Base-by-base conservation (phyloP, 2,329 filamentous ascomycete genomes). In the Microsporum audouinii region DNA sequence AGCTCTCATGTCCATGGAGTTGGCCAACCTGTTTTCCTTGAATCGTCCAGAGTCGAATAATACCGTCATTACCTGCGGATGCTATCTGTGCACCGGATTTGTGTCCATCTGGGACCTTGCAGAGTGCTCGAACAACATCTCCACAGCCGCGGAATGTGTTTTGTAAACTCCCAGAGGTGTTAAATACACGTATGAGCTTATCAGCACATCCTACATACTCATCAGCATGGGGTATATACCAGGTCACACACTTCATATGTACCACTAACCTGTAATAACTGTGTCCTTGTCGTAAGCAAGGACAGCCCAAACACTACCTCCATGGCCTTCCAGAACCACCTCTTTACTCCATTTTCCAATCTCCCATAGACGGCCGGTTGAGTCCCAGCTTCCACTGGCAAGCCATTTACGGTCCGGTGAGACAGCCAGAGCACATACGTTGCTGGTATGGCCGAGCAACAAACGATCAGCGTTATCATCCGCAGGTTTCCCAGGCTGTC, bases 371-470 rank as follows among this genome's bases (percentile, higher is more conserved):
- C 90, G 86, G 33, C 90, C 91, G 65, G 91, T 88, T 34, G 84
- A 84, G 73, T 99, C 94, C 94, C 94, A 99, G 68, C 91, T 89
- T 36, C 92, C 94, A 66, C 92, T 97, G 55, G 96, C 86, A 45
- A 97, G 80, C 72, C 85, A 89, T 53, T 78, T 82, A 1, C 86
- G 87, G 62, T 85, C 82, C 0, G 87, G 82, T 58, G 86, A 87
- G 14, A 89, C 86, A 68, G 95, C 89, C 51, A 99, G 76, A 6
- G 91, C 82, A 72, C 92, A 96, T 53, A 99, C 85, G 68, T 97
- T 97, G 72, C 88, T 83, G 23, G 83, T 81, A 71, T 99, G 94
- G 10, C 94, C 92, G 58, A 96, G 78, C 7, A 99, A 81, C 64
- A 97, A 80, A 27, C 89, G 87, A 66, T 96, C 89, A 6, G 92